Conservation (phyloP, 1,139 yeast genomes). For the Yamadazyma pseudoaaseri region DNA sequence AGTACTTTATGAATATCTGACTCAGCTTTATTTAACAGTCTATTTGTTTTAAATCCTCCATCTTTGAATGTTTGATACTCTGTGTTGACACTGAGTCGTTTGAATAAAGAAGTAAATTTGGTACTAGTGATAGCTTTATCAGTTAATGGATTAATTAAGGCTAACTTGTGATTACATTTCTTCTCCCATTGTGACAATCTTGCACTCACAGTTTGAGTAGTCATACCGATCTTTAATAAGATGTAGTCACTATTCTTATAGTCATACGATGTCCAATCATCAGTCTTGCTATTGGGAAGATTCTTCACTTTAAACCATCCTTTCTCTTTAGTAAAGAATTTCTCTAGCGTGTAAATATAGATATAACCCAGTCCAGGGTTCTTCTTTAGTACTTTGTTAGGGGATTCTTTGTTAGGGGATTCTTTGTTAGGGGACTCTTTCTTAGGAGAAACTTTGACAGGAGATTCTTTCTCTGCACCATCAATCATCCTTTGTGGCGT, state of each 20-base stretch:
- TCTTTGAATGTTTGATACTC: constrained; percentile 14
- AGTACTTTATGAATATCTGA: constrained; percentile 36
- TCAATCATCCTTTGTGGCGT: constrained; percentile 1
- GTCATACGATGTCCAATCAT: constrained; percentile 36
- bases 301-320: constrained; percentile 35
- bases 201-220: constrained; percentile 42
- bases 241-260: constrained; percentile 37
- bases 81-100: constrained; percentile 7
- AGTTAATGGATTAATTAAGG: constrained; percentile 12
- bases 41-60: constrained; percentile 32
- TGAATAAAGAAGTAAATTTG: constrained; percentile 9
- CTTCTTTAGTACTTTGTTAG: not conserved
- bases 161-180: constrained; percentile 47
- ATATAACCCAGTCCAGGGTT: constrained; percentile 51
- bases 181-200: constrained; percentile 55
- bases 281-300: constrained; percentile 22
- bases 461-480: too few species aligned
- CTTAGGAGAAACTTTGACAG: too few species aligned
- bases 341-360: constrained; percentile 51
- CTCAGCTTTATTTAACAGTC: constrained; percentile 36
- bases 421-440: too few species aligned
- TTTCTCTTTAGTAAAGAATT: constrained; percentile 28
- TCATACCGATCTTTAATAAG: constrained; percentile 56
- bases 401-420: constrained; percentile 2
- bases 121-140: constrained; percentile 8